Evolutionary conservation across 352 stramenopile species (phyloP).

Genomic region (Globisporangium rhizosaccharum): DNA sequence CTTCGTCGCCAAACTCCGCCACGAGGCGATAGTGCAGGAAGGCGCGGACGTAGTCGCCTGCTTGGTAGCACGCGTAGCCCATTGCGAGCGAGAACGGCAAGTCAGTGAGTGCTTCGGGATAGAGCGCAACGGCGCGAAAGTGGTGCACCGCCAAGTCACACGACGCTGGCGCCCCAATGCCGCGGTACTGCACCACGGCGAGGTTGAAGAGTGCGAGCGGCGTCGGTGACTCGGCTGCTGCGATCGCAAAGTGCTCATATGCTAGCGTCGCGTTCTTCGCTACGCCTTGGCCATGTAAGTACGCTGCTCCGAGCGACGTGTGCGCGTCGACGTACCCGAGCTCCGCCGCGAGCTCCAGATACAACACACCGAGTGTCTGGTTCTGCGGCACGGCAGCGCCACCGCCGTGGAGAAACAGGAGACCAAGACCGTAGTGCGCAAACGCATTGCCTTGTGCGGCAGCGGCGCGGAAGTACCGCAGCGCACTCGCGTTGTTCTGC

Average conservation of each 20-base stretch:
- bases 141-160: constrained; percentile 40
- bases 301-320: constrained; percentile 61
- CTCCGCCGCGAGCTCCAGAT: constrained; percentile 53
- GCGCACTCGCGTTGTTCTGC: constrained; percentile 47
- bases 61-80: constrained; percentile 56
- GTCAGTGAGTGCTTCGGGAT: constrained; percentile 36
- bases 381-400: constrained; percentile 45
- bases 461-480: constrained; percentile 55
- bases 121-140: constrained; percentile 63
- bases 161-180: constrained; percentile 40
- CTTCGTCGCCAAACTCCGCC: constrained; percentile 55
- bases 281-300: constrained; percentile 55
- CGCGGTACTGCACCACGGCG: constrained; percentile 69
- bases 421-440: constrained; percentile 58
- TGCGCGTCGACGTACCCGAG: constrained; percentile 62
- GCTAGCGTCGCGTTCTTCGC: constrained; percentile 34
- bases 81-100: constrained; percentile 66
- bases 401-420: constrained; percentile 51
- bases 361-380: constrained; percentile 44
- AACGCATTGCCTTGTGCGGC: constrained; percentile 52
- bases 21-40: constrained; percentile 69
- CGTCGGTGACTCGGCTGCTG: constrained; percentile 38
- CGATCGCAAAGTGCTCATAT: constrained; percentile 58
- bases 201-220: constrained; percentile 64
- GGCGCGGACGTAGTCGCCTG: constrained; percentile 55